A percentile compares a stretch with the other conserved stretches of the same genome.
Evolutionary conservation across 148 eudicot genomes (phyloP).

Genomic region (Fallopia convolvulus): DNA sequence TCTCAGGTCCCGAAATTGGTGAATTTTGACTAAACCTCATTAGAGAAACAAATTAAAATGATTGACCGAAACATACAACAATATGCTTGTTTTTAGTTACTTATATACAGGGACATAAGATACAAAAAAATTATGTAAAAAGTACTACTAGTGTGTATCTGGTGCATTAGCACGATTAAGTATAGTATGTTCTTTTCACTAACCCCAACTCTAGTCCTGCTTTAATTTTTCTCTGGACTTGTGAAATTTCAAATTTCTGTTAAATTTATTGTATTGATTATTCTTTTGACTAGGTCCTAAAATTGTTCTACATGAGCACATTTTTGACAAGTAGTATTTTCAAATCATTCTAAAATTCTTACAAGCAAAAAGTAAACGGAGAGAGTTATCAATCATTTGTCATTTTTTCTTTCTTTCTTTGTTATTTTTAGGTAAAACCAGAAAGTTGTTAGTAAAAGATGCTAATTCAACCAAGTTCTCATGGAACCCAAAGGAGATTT

Average conservation of each 20-base stretch:
- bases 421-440: neutral
- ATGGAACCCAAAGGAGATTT: neutral
- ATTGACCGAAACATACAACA: neutral
- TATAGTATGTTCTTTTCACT: neutral
- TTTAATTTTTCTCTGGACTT: neutral
- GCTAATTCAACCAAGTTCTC: neutral
- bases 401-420: neutral
- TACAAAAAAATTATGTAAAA: too few relatives aligned
- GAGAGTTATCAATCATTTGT: neutral
- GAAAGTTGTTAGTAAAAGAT: neutral
- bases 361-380: neutral
- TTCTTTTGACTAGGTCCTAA: neutral
- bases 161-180: neutral
- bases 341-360: neutral
- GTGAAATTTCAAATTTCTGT: neutral
- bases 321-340: neutral
- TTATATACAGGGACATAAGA: too few relatives aligned
- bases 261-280: neutral
- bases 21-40: constrained; percentile 5
- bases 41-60: neutral
- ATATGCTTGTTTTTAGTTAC: neutral
- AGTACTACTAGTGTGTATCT: neutral
- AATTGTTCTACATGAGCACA: neutral
- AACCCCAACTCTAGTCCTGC: neutral
- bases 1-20: neutral